Evolutionary conservation across 2,329 filamentous ascomycete genomes (phyloP), one percentile per base, ranked within the genome.

Genomic region (Nakataea oryzae): DNA sequence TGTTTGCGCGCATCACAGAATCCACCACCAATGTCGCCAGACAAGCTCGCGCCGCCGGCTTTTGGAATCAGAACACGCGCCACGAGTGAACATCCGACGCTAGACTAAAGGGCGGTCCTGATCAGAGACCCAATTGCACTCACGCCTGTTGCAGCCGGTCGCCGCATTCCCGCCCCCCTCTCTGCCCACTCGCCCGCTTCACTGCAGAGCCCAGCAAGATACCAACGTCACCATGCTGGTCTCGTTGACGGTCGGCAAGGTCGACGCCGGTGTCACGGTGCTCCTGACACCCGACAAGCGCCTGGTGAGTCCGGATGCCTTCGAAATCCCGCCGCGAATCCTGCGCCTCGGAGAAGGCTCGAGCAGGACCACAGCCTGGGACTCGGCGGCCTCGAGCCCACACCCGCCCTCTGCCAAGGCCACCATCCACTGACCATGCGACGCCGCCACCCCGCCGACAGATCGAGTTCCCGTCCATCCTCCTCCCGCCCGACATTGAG

Each of bases 381-480:
- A 21, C 34, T 41, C 17, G 41, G n/a, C 21, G 41, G 17, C 34
- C 34, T 50, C 41, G 41, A n/a, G 21, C 11, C 21, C 41, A 9
- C 17, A 21, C 28, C 56, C 28, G 12, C 9, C 56, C 3, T 61
- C 5, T 47, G 41, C 41, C 41, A 50, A 50, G 41, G 13, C 41
- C 57, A 11, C 30, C 57, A 11, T n/a, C 34, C n/a, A 27, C 57
- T 34, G 57, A 58, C 21, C 57, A 41, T 41, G 29, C 13, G n/a
- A 41, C n/a, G 30, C 50, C 30, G 54, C 24, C 54, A 29, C 62
- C 66, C 34, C 41, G 41, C 41, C 41, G 21, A 6, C 74, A 97
- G 93, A 97, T 99, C 74, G 95, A 99, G 74, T 99, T 99, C 72
- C 95, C 95, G 47, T 97, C 95, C 58, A 96, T 99, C 67, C 89